phyloP scores from a whole-genome alignment of 352 stramenopile genomes.

The Pythium plurisporium region DNA sequence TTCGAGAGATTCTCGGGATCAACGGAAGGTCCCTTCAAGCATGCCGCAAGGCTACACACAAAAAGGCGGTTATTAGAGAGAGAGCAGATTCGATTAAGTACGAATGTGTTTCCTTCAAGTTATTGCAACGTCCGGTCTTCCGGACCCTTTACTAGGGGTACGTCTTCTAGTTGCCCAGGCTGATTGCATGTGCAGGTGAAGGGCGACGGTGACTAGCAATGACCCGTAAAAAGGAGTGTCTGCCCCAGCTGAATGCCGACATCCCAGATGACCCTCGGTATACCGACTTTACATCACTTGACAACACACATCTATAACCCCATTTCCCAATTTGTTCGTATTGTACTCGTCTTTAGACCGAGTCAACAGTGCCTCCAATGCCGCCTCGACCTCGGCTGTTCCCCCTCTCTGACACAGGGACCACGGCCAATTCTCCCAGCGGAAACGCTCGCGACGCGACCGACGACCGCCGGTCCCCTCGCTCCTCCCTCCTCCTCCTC shows the following conservation, averaged over 20 bases:
- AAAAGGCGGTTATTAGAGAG: slow-evolving; percentile 13
- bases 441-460: too few species aligned
- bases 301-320: neutral
- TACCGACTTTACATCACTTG: neutral
- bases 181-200: neutral
- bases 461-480: too few species aligned
- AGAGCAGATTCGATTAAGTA: neutral
- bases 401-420: too few species aligned
- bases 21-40: neutral
- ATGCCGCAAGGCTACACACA: neutral
- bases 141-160: neutral
- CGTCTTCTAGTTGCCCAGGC: neutral
- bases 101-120: neutral
- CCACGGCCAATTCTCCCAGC: too few species aligned
- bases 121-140: too few species aligned
- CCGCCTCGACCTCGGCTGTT: too few species aligned
- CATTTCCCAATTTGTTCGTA: neutral
- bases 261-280: neutral
- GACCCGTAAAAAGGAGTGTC: neutral
- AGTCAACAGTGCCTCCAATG: too few species aligned
- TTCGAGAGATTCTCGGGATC: neutral
- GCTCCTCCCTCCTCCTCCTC: too few species aligned
- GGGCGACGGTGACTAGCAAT: neutral
- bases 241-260: neutral
- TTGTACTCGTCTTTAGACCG: too few species aligned